These are phyloP conservation scores for Desmodesmus armatus DNA, from an alignment of 139 green algal species.

Conservation along the genomic window DNA sequence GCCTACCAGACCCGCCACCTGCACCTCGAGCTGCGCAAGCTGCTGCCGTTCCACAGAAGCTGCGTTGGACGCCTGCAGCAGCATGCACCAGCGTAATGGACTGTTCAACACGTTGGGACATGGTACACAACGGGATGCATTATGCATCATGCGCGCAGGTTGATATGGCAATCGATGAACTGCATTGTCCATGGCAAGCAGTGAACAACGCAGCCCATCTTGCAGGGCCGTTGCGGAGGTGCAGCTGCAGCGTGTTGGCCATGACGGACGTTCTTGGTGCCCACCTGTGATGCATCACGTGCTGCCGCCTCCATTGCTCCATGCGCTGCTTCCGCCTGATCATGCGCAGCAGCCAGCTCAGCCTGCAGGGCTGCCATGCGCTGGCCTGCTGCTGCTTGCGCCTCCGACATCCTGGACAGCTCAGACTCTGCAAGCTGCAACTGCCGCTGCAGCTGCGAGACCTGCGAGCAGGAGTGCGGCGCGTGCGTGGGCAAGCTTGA, in stretches of 20 bases:
- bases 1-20: background rate
- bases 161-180: too few species aligned
- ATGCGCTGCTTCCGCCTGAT: background rate
- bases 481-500: too few species aligned
- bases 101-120: too few species aligned
- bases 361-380: background rate
- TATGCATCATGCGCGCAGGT: too few species aligned
- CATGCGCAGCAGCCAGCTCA: slow-evolving; percentile 11
- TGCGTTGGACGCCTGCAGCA: slow-evolving; percentile 5
- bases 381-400: background rate
- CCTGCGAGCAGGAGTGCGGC: too few species aligned
- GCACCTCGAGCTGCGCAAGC: slow-evolving; percentile 17
- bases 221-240: background rate
- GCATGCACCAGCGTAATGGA: background rate
- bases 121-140: too few species aligned
- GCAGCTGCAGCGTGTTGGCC: too few species aligned
- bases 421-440: slow-evolving; percentile 29
- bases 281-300: slow-evolving; percentile 21
- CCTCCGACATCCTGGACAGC: slow-evolving; percentile 12
- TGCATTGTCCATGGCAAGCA: background rate
- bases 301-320: background rate
- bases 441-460: slow-evolving; percentile 48
- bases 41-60: slow-evolving; percentile 5
- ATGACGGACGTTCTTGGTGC: too few species aligned
- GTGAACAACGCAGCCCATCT: background rate